Evolutionary conservation across 495 filamentous ascomycete genomes (phyloP), one percentile per base, ranked within the genome.

Genomic region (Neurospora terricola): DNA sequence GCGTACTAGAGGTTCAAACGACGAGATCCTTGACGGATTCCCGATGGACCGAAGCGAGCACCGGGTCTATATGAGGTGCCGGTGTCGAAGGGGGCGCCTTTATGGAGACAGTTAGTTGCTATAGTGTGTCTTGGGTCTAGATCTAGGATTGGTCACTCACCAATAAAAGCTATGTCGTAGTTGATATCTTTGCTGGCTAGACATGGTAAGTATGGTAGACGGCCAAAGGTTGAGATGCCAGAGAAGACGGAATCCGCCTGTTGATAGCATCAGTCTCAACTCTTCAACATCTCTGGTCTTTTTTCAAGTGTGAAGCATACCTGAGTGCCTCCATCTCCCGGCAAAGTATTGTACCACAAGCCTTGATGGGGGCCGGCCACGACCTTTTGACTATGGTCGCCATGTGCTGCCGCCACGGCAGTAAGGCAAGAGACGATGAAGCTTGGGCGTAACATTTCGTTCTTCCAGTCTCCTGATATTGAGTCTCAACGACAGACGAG

Each of bases 151-250:
- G 87, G 90, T 76, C 89, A 91, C 82, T 89, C 90, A 70, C 93
- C 93, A 69, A 97, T 89, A 72, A 97, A 88, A 30, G 88, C 93
- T 73, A 97, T 93, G 77, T 97, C 93, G 76, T 92, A 96, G 66
- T 82, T 79, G 69, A 87, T 86, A 39, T 90, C 84, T 4, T 89
- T 89, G 72, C 89, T 85, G 70, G 87, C 86, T 2, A 97, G 87
- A 76, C 93, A 96, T 59, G 91, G 91, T 37, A 87, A 85, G 75
- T 94, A 90, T 59, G 89, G 90, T 40, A 94, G 84, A 78, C 94
- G 93, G 37, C 91, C 93, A 82, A 95, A 97, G 70, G 91, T 94
- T 59, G 91, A 90, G 70, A 95, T 91, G 68, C 93, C 93, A n/a
- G 91, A 90, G 81, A 94, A 97, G 59, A 87, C 85, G 0, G 85